A percentile compares a stretch with the other conserved stretches of the same genome.
phyloP scores from a whole-genome alignment of 257 asterid species.

The Solanum gracilifrons region DNA sequence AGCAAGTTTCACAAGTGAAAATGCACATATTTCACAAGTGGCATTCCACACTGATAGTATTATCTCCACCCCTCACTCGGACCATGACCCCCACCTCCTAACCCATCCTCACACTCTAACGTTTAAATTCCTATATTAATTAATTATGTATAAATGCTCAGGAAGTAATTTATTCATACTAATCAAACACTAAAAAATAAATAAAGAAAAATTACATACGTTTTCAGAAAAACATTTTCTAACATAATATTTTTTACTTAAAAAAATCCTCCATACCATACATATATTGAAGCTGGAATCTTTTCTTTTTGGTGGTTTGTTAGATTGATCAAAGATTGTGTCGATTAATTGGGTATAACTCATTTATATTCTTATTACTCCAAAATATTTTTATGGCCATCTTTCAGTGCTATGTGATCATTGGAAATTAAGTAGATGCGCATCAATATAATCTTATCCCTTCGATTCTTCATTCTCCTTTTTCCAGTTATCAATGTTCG shows the following conservation, averaged over 20 bases:
- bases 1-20: too few species aligned
- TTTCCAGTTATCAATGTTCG: neutral
- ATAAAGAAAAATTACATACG: too few species aligned
- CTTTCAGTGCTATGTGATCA: neutral
- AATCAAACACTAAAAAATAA: neutral
- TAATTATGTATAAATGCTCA: neutral
- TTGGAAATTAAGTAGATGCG: neutral
- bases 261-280: neutral
- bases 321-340: neutral
- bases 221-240: too few species aligned
- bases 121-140: too few species aligned
- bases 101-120: neutral
- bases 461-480: neutral
- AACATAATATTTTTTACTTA: too few species aligned
- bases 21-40: too few species aligned
- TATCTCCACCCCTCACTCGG: too few species aligned
- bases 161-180: neutral
- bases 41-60: neutral
- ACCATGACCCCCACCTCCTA: neutral
- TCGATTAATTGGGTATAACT: neutral
- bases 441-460: neutral
- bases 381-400: neutral
- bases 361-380: neutral
- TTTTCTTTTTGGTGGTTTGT: neutral
- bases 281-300: neutral